These are phyloP conservation scores for Persicaria tinctoria DNA, from an alignment of 148 eudicot species.

Conservation along the genomic window DNA sequence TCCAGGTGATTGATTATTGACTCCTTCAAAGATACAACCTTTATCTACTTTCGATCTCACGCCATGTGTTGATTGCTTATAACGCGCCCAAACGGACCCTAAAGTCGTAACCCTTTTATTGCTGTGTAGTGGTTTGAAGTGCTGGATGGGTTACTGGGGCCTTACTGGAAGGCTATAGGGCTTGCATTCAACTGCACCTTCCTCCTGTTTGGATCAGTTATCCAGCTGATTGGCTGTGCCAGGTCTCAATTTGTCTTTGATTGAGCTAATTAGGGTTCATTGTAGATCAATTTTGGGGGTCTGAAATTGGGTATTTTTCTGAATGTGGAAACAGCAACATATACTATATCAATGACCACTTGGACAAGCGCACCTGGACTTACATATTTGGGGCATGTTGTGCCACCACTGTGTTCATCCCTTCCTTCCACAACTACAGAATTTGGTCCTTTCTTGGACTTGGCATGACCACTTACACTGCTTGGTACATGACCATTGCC, in stretches of 20 bases:
- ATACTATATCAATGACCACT: conserved; percentile 29
- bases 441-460: conserved; percentile 35
- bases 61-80: too few relatives aligned
- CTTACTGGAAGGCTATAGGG: conserved; percentile 29
- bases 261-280: not conserved
- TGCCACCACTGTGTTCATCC: conserved; percentile 34
- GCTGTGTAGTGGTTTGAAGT: conserved; percentile 32
- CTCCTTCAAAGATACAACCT: not conserved
- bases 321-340: conserved; percentile 24
- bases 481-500: conserved; percentile 30
- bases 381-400: conserved; percentile 35
- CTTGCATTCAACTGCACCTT: conserved; percentile 35
- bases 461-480: conserved; percentile 35
- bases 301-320: not conserved
- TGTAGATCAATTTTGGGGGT: not conserved
- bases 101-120: not conserved
- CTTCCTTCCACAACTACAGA: conserved; percentile 34
- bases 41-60: not conserved
- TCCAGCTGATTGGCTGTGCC: conserved; percentile 35
- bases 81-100: too few relatives aligned
- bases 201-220: conserved; percentile 31
- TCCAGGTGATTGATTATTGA: conserved; percentile 24
- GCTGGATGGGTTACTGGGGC: conserved; percentile 31
- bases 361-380: conserved; percentile 38
- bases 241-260: conserved; percentile 14